Base-by-base conservation (phyloP, 1,284 basidiomycete species). In the Cutaneotrichosporon sp. region DNA sequence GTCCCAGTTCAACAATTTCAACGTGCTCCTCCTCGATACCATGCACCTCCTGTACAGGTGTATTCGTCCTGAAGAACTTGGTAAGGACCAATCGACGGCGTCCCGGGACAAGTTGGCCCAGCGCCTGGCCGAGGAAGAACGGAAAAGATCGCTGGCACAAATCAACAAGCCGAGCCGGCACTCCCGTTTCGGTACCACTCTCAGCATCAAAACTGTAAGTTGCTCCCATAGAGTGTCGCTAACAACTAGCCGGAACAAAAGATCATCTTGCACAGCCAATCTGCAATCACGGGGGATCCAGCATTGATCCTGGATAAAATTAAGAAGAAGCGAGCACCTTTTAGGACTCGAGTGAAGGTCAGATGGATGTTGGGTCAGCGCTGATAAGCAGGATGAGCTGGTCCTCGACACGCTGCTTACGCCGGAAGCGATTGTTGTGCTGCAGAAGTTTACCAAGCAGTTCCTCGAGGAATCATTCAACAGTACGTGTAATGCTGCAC, bases 111-210 rank as follows among this genome's bases (percentile, higher is more conserved):
- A 81, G 37, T 77, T 92, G 1, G 80, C 84, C 14, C 79, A 81
- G 35, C 80, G 93, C 46, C 80, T 96, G 5, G 83, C 82, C 5
- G 76, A 79, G 33, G 90, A 94, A 74, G 81, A 82, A 57, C 79
- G 80, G 51, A 76, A 78, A 32, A 84, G 83, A 59, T 78, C 80
- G 29, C 77, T 83, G 51, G 68, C 81, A 12, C 76, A 61, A 14
- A 59, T 68, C 31, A 61, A 63, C 17, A 64, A 63, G 11, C 62
- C 83, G n/a, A 87, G 89, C 16, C 82, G 92, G 25, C 92, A 97
- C 74, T 90, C 90, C 22, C 83, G 92, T 33, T 97, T 97, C 71
- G 92, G 92, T 0, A 96, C 92, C 0, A 94, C 91, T 3, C 85
- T 96, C 57, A 76, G 85, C 12, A 85, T 96, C 46, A 81, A 80